Conservation (phyloP, 2,329 filamentous ascomycete genomes). For the Talaromyces sp. region DNA sequence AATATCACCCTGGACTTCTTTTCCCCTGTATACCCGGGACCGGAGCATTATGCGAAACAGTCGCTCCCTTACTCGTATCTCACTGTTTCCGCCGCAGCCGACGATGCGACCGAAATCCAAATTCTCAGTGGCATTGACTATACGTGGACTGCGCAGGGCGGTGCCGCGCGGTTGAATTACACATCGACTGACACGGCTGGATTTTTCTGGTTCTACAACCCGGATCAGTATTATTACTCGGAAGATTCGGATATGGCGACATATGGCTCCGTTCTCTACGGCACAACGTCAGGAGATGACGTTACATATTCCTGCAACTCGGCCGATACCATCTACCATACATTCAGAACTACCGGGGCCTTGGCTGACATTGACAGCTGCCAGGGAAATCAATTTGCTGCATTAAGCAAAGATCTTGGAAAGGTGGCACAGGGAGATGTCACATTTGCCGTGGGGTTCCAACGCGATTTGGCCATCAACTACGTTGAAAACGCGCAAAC, state of each 20-base stretch:
- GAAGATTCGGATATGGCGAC: constrained; percentile 36
- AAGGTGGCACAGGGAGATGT: constrained; percentile 20
- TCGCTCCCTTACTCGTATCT: constrained; percentile 41
- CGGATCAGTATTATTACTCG: constrained; percentile 25
- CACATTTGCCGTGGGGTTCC: constrained; percentile 38
- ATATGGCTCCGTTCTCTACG: constrained; percentile 38
- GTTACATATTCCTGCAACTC: background rate
- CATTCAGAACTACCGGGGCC: constrained; percentile 27
- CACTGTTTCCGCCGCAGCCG: constrained; percentile 28
- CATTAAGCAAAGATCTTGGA: constrained; percentile 36
- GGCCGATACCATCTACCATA: constrained; percentile 19
- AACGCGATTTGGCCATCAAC: constrained; percentile 34
- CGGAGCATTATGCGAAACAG: constrained; percentile 35
- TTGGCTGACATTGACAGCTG: constrained; percentile 18
- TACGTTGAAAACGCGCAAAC: constrained; percentile 36
- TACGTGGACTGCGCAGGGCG: constrained; percentile 35
- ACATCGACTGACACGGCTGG: constrained; percentile 18
- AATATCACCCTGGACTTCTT: constrained; percentile 38
- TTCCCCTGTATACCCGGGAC: constrained; percentile 36
- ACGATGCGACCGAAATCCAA: constrained; percentile 26
- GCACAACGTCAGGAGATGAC: constrained; percentile 27
- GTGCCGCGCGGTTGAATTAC: constrained; percentile 19
- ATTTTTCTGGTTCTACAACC: constrained; percentile 27
- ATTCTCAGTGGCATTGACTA: constrained; percentile 41
- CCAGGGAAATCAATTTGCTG: constrained; percentile 28